Conservation (phyloP, 2,329 filamentous ascomycete genomes). For the Colletotrichum gloeosporioides region DNA sequence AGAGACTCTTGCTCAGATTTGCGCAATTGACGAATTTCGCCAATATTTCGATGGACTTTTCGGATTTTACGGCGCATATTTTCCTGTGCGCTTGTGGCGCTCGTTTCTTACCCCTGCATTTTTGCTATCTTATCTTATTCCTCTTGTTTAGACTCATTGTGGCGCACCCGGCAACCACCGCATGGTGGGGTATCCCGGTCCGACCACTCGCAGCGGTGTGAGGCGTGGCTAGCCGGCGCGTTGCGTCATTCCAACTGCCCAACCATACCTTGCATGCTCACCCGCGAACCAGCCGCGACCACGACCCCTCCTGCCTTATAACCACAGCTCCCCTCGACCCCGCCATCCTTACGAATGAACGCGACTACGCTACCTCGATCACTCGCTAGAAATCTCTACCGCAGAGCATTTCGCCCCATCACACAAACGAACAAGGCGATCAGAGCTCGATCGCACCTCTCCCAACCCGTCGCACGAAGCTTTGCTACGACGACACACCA, state of each 20-base stretch:
- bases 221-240: conserved; percentile 7
- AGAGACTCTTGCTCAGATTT: background rate
- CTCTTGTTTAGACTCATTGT: background rate
- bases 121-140: background rate
- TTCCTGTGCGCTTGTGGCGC: background rate
- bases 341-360: background rate
- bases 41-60: background rate
- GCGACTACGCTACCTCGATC: background rate
- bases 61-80: background rate
- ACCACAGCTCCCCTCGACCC: background rate
- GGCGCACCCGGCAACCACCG: background rate
- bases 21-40: background rate
- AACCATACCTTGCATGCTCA: conserved; percentile 8
- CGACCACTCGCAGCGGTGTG: background rate
- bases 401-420: background rate
- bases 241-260: conserved; percentile 15
- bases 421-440: background rate
- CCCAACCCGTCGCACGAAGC: background rate
- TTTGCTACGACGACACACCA: conserved; percentile 26
- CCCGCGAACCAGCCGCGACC: background rate
- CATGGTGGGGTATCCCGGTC: conserved; percentile 2
- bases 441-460: background rate
- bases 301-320: background rate
- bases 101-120: background rate
- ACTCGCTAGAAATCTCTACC: background rate